Conservation (phyloP, 805 yeast species). For the Wickerhamiella lipophila region DNA sequence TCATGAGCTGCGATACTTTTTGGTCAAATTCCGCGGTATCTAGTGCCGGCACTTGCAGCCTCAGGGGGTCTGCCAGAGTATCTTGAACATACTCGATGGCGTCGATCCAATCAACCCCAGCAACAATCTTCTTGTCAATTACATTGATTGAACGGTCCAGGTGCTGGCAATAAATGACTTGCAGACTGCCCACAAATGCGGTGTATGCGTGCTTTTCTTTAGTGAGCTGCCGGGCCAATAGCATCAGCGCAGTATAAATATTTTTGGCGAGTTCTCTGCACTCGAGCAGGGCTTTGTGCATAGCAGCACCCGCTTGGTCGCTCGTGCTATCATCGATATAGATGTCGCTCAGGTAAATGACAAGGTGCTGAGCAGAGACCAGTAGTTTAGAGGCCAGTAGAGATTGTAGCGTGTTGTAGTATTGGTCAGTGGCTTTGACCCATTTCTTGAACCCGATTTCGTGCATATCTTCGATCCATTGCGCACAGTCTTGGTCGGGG, state of each 20-base stretch:
- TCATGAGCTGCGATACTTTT: neutral
- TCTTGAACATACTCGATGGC: constrained; percentile 6
- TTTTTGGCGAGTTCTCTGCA: neutral
- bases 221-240: neutral
- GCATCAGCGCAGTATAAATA: neutral
- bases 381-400: constrained; percentile 7
- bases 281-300: neutral
- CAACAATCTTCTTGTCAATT: neutral
- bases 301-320: neutral
- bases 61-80: neutral
- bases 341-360: constrained; percentile 10
- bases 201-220: neutral
- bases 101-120: neutral
- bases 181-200: constrained; percentile 7
- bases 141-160: constrained; percentile 9
- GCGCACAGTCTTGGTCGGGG: neutral
- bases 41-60: neutral
- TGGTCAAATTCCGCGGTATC: neutral
- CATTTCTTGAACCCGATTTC: constrained; percentile 22
- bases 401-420: constrained; percentile 11
- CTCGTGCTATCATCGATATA: neutral
- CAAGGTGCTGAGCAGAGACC: constrained; percentile 5
- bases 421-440: constrained; percentile 15
- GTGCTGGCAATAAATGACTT: constrained; percentile 1
- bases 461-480: constrained; percentile 20